Percentiles rank a stretch among this genome's conserved stretches.
phyloP scores from a whole-genome alignment of 1,139 yeast species.

The Yamadazyma mexicana region DNA sequence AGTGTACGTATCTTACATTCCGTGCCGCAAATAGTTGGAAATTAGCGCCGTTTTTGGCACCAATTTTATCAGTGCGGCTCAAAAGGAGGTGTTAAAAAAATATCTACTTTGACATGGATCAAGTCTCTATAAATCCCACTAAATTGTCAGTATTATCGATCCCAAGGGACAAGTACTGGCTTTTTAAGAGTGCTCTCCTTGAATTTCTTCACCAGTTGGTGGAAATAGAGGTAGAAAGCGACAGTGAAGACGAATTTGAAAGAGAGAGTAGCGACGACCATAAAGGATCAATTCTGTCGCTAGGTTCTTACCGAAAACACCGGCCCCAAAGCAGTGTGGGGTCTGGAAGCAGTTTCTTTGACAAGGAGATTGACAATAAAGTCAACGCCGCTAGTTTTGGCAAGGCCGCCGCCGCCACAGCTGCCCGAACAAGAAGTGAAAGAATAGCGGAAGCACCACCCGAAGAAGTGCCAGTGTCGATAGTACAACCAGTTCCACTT shows the following conservation, averaged over 20 bases:
- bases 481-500: not conserved
- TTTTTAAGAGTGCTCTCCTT: constrained; percentile 47
- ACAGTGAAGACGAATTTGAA: not conserved
- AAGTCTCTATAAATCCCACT: constrained; percentile 46
- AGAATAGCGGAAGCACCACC: too few relatives aligned
- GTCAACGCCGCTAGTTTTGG: not conserved
- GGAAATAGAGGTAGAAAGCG: not conserved
- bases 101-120: constrained; percentile 20
- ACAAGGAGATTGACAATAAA: constrained; percentile 20
- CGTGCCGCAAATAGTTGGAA: too few relatives aligned
- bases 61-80: too few relatives aligned
- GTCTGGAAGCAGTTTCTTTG: constrained; percentile 16
- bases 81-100: not conserved
- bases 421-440: constrained; percentile 20
- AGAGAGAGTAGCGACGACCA: too few relatives aligned
- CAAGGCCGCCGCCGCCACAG: constrained; percentile 14
- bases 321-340: constrained; percentile 15
- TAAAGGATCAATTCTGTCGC: not conserved
- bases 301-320: not conserved
- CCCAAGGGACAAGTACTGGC: constrained; percentile 50
- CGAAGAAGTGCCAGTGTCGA: not conserved
- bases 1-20: too few relatives aligned
- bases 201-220: constrained; percentile 30
- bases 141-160: constrained; percentile 48
- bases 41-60: too few relatives aligned